Base-by-base conservation (phyloP, 1,284 basidiomycete genomes). In the Tilletia setariae region DNA sequence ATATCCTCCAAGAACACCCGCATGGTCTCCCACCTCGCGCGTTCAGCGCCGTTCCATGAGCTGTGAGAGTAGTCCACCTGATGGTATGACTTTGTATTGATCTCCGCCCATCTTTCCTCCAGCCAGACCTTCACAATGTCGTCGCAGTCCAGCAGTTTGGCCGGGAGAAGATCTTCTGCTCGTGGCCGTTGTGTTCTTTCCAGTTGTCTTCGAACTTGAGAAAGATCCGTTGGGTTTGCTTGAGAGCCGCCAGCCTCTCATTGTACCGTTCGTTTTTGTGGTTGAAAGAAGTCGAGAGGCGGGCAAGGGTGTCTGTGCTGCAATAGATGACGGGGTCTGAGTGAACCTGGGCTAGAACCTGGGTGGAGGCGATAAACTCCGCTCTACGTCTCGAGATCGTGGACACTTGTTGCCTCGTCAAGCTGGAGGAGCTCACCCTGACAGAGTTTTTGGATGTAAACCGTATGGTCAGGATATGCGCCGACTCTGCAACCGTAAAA, bases 91-190 rank as follows among this genome's bases (percentile, higher is more conserved):
- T 19, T 19, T 21, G 47, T 21, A 23, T 49, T 23, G 25, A n/a
- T n/a, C n/a, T n/a, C n/a, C n/a, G n/a, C n/a, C n/a, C n/a, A n/a
- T n/a, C n/a, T 19, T 49, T 23, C 47, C n/a, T 49, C 47, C n/a
- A 21, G n/a, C 47, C 47, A 49, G n/a, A 49, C 47, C 25, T 49
- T 49, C n/a, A 49, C 47, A 23, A 49, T 49, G n/a, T 49, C n/a
- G 47, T 49, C 1, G 7, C n/a, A 1, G 25, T 49, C 47, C n/a
- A 49, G 47, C 25, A 49, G 47, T 23, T 49, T 49, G n/a, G 9
- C 47, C 25, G 47, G 47, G 2, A 49, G n/a, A 19, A 49, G 2
- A 8, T 49, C 47, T 23, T 49, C 47, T 13, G 15, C 44, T 46
- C 44, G 15, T 46, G 15, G 15, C 13, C 44, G 44, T 46, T 46